Percentiles rank a stretch among this genome's conserved stretches.
phyloP scores from a whole-genome alignment of 495 filamentous ascomycete genomes.

The Aspergillus ellipticus region DNA sequence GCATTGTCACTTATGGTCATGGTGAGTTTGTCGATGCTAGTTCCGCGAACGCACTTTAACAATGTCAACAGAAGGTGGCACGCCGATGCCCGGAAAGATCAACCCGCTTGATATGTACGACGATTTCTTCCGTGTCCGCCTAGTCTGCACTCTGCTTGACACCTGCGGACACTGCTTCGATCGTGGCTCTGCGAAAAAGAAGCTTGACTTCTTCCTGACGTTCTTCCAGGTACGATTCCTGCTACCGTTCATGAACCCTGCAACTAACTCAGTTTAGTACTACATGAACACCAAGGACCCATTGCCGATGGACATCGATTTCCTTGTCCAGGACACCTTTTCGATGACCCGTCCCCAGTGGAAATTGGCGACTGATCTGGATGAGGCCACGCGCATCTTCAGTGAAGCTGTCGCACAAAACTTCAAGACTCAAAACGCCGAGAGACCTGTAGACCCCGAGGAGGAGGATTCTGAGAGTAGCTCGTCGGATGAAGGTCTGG shows the following conservation, averaged over 20 bases:
- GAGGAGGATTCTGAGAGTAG: constrained; percentile 58
- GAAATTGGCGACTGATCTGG: constrained; percentile 74
- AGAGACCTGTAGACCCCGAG: constrained; percentile 62
- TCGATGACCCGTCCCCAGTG: constrained; percentile 80
- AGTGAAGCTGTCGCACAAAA: constrained; percentile 83
- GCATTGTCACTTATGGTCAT: constrained; percentile 88
- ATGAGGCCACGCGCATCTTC: constrained; percentile 82
- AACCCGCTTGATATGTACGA: constrained; percentile 82
- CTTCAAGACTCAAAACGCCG: constrained; percentile 71
- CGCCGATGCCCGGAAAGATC: constrained; percentile 69
- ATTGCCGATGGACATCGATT: constrained; percentile 95
- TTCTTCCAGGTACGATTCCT: constrained; percentile 69
- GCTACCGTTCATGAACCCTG: not conserved
- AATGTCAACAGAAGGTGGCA: constrained; percentile 59
- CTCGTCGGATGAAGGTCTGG: constrained; percentile 61
- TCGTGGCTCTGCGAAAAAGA: constrained; percentile 88
- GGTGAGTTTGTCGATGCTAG: constrained; percentile 39
- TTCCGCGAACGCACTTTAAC: no score
- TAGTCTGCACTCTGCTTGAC: constrained; percentile 86
- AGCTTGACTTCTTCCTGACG: constrained; percentile 95
- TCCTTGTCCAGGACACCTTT: constrained; percentile 91
- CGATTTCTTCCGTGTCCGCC: constrained; percentile 90
- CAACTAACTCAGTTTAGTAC: constrained; percentile 53
- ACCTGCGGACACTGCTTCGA: constrained; percentile 97
- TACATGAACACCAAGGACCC: constrained; percentile 93